Conservation (phyloP, 257 asterid genomes). For the Fraxinus quadrangulata region DNA sequence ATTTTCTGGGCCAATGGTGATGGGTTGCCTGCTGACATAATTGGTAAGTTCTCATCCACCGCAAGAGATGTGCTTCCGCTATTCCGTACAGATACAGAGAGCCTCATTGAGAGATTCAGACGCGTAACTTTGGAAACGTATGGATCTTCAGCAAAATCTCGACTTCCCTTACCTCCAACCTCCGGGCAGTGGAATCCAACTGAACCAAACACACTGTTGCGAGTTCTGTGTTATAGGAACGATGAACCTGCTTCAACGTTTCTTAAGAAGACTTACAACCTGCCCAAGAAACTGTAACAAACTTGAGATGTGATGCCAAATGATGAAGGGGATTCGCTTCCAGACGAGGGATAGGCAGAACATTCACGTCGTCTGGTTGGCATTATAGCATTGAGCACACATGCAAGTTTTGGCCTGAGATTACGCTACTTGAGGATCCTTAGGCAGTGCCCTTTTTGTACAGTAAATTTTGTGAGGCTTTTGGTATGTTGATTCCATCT, state of each 20-base stretch:
- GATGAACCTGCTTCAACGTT: conserved; percentile 90
- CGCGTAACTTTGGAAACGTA: conserved; percentile 61
- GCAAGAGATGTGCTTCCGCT: conserved; percentile 77
- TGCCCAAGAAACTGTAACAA: conserved; percentile 71
- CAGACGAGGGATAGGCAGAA: background rate
- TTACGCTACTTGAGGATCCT: conserved; percentile 1
- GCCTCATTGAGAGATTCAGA: conserved; percentile 66
- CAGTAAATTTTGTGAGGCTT: conserved; percentile 26
- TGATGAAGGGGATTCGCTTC: background rate
- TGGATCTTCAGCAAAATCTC: conserved; percentile 77
- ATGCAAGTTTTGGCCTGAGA: background rate
- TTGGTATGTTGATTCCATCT: conserved; percentile 5
- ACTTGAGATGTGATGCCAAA: background rate
- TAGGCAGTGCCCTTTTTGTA: conserved; percentile 30
- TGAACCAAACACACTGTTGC: conserved; percentile 84
- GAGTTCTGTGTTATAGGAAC: conserved; percentile 85
- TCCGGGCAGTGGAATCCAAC: conserved; percentile 91
- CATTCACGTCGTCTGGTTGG: background rate
- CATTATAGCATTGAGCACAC: background rate
- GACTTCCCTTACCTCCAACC: conserved; percentile 91
- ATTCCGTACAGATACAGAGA: conserved; percentile 67
- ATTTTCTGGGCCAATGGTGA: conserved; percentile 93
- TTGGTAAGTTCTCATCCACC: conserved; percentile 65
- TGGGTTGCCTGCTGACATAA: conserved; percentile 74
- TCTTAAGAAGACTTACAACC: conserved; percentile 85